Conservation (phyloP, 305 asterid species). For the Solanum hybrid region DNA sequence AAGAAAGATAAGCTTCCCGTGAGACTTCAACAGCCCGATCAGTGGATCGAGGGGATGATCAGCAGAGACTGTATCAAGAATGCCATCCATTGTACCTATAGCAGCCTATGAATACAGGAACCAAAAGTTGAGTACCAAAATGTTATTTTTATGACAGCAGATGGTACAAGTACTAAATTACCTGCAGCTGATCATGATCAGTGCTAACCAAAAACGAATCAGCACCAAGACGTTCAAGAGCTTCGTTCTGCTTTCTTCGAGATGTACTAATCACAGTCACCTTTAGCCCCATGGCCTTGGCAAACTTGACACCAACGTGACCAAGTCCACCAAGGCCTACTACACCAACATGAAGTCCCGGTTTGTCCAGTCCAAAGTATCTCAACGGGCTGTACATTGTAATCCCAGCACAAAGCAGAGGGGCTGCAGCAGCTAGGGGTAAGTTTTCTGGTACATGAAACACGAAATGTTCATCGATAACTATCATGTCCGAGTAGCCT, state of each 20-base stretch:
- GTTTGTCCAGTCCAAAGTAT: constrained; percentile 42
- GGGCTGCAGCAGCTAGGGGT: constrained; percentile 43
- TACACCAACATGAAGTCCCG: constrained; percentile 30
- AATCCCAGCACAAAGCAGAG: constrained; percentile 53
- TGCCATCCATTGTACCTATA: constrained; percentile 43
- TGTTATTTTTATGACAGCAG: neutral
- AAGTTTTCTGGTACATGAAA: constrained; percentile 40
- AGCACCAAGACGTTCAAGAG: constrained; percentile 36
- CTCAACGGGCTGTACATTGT: constrained; percentile 50
- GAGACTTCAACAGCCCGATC: constrained; percentile 31
- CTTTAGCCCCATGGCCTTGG: constrained; percentile 52
- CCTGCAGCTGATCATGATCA: constrained; percentile 39
- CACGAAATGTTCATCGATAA: constrained; percentile 35
- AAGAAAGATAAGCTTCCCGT: constrained; percentile 41
- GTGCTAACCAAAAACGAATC: constrained; percentile 41
- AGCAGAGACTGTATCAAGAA: constrained; percentile 52
- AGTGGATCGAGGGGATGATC: constrained; percentile 38
- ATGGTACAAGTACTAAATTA: constrained; percentile 1
- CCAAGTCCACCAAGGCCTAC: constrained; percentile 62
- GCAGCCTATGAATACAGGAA: constrained; percentile 26
- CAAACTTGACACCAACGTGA: constrained; percentile 49
- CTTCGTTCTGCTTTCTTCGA: constrained; percentile 37
- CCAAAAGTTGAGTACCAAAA: neutral
- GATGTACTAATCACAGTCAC: constrained; percentile 55
- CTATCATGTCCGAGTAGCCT: constrained; percentile 40